A percentile compares a stretch with the other conserved stretches of the same genome.
Conservation (phyloP, 108 stramenopile genomes). For the Fragilaria crotonensis region DNA sequence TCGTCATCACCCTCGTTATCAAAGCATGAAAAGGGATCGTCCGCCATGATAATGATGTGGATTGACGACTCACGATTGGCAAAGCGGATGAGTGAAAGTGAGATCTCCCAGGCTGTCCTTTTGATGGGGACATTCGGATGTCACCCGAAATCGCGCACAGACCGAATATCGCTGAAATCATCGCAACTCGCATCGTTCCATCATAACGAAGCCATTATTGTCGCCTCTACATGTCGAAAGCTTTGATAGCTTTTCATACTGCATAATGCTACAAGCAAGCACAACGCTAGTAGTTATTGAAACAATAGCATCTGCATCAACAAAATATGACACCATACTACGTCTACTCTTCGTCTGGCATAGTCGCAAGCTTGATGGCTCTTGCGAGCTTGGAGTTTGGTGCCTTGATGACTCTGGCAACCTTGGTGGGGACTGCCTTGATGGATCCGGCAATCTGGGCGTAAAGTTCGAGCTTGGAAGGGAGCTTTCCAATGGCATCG, state of each 20-base stretch:
- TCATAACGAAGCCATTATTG: no score
- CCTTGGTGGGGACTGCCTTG: slow-evolving; percentile 93
- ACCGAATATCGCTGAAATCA: no score
- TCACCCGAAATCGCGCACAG: no score
- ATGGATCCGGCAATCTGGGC: slow-evolving; percentile 83
- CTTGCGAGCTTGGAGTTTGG: slow-evolving; percentile 76
- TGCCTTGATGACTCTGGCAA: slow-evolving; percentile 86
- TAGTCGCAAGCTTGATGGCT: slow-evolving; percentile 82
- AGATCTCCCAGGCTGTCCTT: no score
- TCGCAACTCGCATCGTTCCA: no score
- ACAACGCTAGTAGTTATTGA: not conserved
- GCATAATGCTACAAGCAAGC: not conserved
- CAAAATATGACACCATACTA: not conserved
- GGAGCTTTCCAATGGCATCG: slow-evolving; percentile 77
- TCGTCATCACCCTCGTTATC: slow-evolving; percentile 27
- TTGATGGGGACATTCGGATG: no score
- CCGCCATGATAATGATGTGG: not conserved
- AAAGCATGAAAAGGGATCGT: slow-evolving; percentile 41
- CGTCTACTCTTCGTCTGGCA: slow-evolving; percentile 9
- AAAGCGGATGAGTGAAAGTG: no score
- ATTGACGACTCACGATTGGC: no score
- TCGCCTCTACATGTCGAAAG: not conserved
- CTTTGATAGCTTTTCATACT: not conserved
- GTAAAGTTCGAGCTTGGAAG: slow-evolving; percentile 86
- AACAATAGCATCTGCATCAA: not conserved